Evolutionary conservation across 345 rosid genomes (phyloP), one percentile per base, ranked within the genome.

Genomic region (Bruguiera sexangula): DNA sequence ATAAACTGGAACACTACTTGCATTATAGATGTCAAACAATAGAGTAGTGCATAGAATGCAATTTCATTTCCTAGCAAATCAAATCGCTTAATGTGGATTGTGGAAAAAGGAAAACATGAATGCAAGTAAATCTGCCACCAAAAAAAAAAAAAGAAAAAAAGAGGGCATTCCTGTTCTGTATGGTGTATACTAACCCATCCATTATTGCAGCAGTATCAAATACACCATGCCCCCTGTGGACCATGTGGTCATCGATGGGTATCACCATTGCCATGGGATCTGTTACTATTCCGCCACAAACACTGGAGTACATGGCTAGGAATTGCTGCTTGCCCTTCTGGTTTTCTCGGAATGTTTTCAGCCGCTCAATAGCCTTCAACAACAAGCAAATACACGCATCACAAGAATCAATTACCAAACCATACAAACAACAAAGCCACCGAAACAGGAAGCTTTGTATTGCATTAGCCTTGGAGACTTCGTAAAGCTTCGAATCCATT

Each of bases 231-330:
- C 97, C 97, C 63, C 98, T 79, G 76, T 92, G 99, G 63, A 91
- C 96, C 96, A 92, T 88, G 77, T 92, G 97, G 43, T 92, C 99
- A 77, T 94, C 96, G 75, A 92, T 67, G 37, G 98, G 99, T 71
- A 94, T 81, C 72, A 88, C 84, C 98, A 91, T 94, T 7, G 89
- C 96, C 48, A 85, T 79, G 27, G 86, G 87, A 73, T 91, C 96
- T 0, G 93, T 87, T 52, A 83, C 77, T 56, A 87, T 91, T n/a
- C 99, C 96, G 15, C 89, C 89, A 70, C 85, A 82, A 67, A 91
- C 64, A 74, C 96, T 92, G 4, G 99, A 94, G 76, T 94, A 92
- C 99, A 94, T 88, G 27, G 96, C 97, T 71, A 85, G 63, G 63
- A 69, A 92, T 31, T 68, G 78, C 80, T 86, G 89, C 71, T 85